These are phyloP conservation scores for Thymus mandschuricus DNA, from an alignment of 257 asterid species.

Conservation along the genomic window DNA sequence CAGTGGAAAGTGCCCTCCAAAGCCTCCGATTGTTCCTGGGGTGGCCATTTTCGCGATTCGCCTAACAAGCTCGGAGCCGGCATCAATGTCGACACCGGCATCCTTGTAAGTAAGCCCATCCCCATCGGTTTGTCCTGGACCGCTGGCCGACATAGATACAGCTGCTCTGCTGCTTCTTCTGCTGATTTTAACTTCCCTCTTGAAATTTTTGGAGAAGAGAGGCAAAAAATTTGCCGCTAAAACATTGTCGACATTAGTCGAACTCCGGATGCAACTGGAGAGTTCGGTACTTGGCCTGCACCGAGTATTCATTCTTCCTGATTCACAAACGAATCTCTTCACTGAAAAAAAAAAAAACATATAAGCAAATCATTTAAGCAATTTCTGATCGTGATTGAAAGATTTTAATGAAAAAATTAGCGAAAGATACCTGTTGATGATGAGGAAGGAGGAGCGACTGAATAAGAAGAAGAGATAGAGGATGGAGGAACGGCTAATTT, in stretches of 20 bases:
- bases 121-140: background rate
- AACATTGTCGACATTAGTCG: conserved; percentile 14
- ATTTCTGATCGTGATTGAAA: no score
- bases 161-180: conserved; percentile 33
- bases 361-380: no score
- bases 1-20: conserved; percentile 91
- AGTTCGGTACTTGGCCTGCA: conserved; percentile 41
- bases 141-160: conserved; percentile 38
- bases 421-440: no score
- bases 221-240: conserved; percentile 26
- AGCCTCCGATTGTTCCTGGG: conserved; percentile 92
- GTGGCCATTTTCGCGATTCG: conserved; percentile 89
- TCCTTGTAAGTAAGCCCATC: conserved; percentile 75
- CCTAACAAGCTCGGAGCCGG: conserved; percentile 90
- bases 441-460: no score
- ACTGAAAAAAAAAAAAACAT: no score
- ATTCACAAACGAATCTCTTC: background rate
- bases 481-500: no score
- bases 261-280: conserved; percentile 33
- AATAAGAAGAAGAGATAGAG: no score
- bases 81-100: conserved; percentile 97
- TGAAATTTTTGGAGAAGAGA: conserved; percentile 14
- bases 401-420: no score
- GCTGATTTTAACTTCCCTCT: conserved; percentile 21
- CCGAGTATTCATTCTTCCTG: conserved; percentile 35